These are phyloP conservation scores for Aspergillus niger DNA, from an alignment of 2,329 filamentous ascomycete genomes.

Conservation along the genomic window DNA sequence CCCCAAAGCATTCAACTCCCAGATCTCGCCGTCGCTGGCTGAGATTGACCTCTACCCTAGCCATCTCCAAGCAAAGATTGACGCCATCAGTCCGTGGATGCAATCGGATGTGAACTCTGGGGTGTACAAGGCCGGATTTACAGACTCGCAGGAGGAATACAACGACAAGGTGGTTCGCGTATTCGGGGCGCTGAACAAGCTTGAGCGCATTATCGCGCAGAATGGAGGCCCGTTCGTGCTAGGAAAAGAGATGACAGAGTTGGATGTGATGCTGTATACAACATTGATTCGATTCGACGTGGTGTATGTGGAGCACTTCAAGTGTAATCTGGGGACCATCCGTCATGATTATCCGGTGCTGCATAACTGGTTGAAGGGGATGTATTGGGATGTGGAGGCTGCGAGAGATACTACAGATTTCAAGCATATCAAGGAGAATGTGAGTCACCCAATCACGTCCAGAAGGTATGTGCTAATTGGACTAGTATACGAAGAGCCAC, in stretches of 20 bases:
- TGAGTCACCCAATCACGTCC: not conserved
- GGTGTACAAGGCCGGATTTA: conserved; percentile 66
- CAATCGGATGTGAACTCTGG: conserved; percentile 59
- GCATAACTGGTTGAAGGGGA: conserved; percentile 61
- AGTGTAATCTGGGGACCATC: conserved; percentile 64
- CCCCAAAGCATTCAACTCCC: conserved; percentile 56
- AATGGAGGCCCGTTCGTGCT: conserved; percentile 60
- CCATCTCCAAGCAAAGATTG: conserved; percentile 52
- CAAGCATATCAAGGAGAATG: conserved; percentile 67
- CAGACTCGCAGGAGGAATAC: conserved; percentile 57
- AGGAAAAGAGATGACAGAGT: conserved; percentile 58
- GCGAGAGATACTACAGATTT: conserved; percentile 65
- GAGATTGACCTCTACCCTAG: conserved; percentile 57
- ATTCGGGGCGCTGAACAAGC: conserved; percentile 61
- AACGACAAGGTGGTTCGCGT: conserved; percentile 56
- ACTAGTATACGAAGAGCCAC: conserved; percentile 60
- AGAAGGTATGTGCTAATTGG: conserved; percentile 16
- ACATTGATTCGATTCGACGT: conserved; percentile 63
- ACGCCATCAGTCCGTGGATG: conserved; percentile 57
- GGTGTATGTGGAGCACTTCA: conserved; percentile 68
- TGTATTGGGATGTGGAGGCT: conserved; percentile 60
- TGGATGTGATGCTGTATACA: conserved; percentile 60
- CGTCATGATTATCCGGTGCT: conserved; percentile 62
- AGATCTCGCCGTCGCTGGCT: conserved; percentile 46
- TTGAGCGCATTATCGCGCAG: conserved; percentile 53